A percentile compares a stretch with the other conserved stretches of the same genome.
These are phyloP conservation scores for Colletotrichum orbiculare DNA, from an alignment of 2,329 filamentous ascomycete genomes.

Conservation along the genomic window DNA sequence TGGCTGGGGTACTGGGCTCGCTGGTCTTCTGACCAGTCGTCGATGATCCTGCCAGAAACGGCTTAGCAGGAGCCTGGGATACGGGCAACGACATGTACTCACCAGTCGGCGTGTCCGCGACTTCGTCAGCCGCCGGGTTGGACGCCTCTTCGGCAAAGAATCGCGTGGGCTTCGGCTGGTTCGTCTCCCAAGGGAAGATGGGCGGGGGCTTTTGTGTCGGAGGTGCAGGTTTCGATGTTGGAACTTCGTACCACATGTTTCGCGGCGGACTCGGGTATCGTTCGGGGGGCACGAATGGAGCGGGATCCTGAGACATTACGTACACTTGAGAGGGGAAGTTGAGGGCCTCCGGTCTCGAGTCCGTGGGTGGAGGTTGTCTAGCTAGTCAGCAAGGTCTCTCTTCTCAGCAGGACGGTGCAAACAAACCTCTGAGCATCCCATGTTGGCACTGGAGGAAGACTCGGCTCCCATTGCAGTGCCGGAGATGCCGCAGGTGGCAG, in stretches of 20 bases:
- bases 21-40: constrained; percentile 44
- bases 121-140: constrained; percentile 41
- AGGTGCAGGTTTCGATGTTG: constrained; percentile 68
- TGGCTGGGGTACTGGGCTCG: constrained; percentile 60
- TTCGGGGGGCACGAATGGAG: constrained; percentile 80
- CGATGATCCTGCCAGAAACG: constrained; percentile 49
- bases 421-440: constrained; percentile 68
- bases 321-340: constrained; percentile 86
- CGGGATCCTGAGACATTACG: constrained; percentile 80
- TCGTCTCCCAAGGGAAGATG: constrained; percentile 92
- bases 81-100: constrained; percentile 39
- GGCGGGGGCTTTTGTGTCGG: constrained; percentile 67
- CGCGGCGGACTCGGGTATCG: constrained; percentile 85
- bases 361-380: constrained; percentile 70
- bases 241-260: constrained; percentile 90
- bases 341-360: constrained; percentile 85
- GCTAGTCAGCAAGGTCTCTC: constrained; percentile 30
- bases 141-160: constrained; percentile 61
- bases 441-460: constrained; percentile 44
- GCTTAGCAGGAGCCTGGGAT: constrained; percentile 44
- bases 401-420: constrained; percentile 14
- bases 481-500: constrained; percentile 44
- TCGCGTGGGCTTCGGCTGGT: constrained; percentile 71
- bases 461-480: constrained; percentile 49
- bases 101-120: constrained; percentile 41